Conservation (phyloP, 805 yeast species). For the Metschnikowia kofuensis region DNA sequence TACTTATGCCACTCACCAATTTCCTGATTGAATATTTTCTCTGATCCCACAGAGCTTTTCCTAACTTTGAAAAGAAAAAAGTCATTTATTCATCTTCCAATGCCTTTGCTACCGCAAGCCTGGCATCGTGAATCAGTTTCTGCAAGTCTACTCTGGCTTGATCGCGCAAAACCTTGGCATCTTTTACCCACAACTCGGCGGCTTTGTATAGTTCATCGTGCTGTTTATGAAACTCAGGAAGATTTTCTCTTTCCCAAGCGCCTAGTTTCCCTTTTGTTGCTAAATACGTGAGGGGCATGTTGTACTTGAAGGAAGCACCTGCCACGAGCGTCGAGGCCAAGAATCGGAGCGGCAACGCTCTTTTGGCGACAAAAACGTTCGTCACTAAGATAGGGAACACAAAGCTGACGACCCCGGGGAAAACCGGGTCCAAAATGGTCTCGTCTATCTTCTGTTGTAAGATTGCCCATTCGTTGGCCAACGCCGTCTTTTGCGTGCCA, state of each 20-base stretch:
- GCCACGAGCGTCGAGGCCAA: slow-evolving; percentile 52
- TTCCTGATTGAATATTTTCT: too few species aligned
- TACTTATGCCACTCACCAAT: too few species aligned
- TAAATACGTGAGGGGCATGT: slow-evolving; percentile 43
- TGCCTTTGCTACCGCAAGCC: slow-evolving; percentile 11
- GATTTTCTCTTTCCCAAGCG: slow-evolving; percentile 26
- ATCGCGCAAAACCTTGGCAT: slow-evolving; percentile 8
- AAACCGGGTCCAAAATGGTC: slow-evolving; percentile 48
- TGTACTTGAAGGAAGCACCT: slow-evolving; percentile 36
- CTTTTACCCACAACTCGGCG: slow-evolving; percentile 11
- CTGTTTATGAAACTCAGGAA: slow-evolving; percentile 32
- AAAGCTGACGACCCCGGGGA: slow-evolving; percentile 54
- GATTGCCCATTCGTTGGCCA: slow-evolving; percentile 39
- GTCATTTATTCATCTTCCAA: slow-evolving; percentile 10
- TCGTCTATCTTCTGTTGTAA: slow-evolving; percentile 30
- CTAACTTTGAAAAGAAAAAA: neutral
- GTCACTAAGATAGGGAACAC: slow-evolving; percentile 56
- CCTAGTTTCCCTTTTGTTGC: slow-evolving; percentile 17
- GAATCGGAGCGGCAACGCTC: slow-evolving; percentile 49
- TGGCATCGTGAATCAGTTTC: slow-evolving; percentile 16
- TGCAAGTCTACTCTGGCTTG: slow-evolving; percentile 17
- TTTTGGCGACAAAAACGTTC: slow-evolving; percentile 49
- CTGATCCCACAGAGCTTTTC: too few species aligned
- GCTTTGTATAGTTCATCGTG: slow-evolving; percentile 20
- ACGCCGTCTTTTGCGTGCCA: slow-evolving; percentile 45